Evolutionary conservation across 495 filamentous ascomycete species (phyloP), one percentile per base, ranked within the genome.

Genomic region (Penicillium fimorum): DNA sequence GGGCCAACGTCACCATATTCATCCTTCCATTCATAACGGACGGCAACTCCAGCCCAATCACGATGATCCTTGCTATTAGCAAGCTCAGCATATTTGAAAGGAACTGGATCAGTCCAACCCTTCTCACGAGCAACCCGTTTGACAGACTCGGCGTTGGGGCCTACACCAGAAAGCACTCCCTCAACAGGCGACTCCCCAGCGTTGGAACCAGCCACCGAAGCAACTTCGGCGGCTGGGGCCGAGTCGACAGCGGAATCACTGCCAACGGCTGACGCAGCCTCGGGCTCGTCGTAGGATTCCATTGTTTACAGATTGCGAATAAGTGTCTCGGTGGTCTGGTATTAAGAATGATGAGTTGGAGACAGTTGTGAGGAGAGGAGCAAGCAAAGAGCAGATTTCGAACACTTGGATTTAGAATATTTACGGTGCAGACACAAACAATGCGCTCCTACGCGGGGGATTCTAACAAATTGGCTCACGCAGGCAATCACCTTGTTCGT

Each of bases 1-100:
- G 93, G 94, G 29, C 86, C 92, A 47, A 97, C 74, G 49, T 98
- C 92, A 11, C 92, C 94, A 58, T 79, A 87, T 5, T 96, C 90
- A 2, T 90, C 90, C 10, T 84, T 78, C 88, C 89, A 97, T 66
- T 95, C 86, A 55, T 98, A 97, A 15, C 85, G 80, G 1, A 61
- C 62, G 25, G 85, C 85, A 53, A 81, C 82, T 13, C 76, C 74
- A 53, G 77, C 77, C 85, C 85, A 89, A 9, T 64, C 61, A 5
- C 70, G 65, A 17, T 64, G 37, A 1, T 70, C 55, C 17, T 62
- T 62, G 32, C 41, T 70, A 24, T 59, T 70, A 59, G 25, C 80
- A 81, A 57, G 72, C 55, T 41, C 73, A 0, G 42, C 55, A 59
- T 89, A 89, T 51, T 86, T 71, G 50, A 83, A 85, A 0, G 73